Percentiles rank a stretch among this genome's conserved stretches.
phyloP scores from a whole-genome alignment of 2,329 filamentous ascomycete species.

The Botrytis tulipae region DNA sequence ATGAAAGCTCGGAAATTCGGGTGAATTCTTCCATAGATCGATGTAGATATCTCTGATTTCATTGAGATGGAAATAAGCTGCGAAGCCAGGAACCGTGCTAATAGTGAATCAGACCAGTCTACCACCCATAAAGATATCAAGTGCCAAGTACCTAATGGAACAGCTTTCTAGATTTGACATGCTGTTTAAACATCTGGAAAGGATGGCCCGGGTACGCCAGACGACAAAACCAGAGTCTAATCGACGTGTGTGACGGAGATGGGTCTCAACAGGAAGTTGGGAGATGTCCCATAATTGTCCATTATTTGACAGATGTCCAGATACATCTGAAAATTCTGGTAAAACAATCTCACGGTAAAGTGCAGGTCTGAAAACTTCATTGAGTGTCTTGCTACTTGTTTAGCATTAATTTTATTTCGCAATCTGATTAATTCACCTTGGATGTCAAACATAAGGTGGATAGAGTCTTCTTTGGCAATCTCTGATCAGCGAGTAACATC shows the following conservation, averaged over 20 bases:
- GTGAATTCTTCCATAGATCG: rapidly evolving
- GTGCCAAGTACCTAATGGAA: neutral
- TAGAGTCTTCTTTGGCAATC: neutral
- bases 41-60: neutral
- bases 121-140: neutral
- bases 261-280: constrained; percentile 4
- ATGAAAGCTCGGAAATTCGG: neutral
- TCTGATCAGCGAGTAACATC: neutral
- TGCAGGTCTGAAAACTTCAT: constrained; percentile 3
- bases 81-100: neutral
- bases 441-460: neutral
- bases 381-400: constrained; percentile 12
- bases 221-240: neutral
- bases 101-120: neutral
- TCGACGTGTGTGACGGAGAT: neutral
- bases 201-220: neutral
- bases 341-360: constrained; percentile 15
- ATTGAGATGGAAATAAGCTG: neutral
- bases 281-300: neutral
- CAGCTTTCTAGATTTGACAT: neutral
- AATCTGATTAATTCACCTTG: neutral
- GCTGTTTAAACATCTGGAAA: neutral
- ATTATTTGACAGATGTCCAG: neutral
- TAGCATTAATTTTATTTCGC: neutral
- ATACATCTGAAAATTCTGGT: neutral